Percentiles rank a stretch among this genome's conserved stretches.
Conservation (phyloP, 768 basidiomycete genomes). For the Suillus fuscotomentosus region DNA sequence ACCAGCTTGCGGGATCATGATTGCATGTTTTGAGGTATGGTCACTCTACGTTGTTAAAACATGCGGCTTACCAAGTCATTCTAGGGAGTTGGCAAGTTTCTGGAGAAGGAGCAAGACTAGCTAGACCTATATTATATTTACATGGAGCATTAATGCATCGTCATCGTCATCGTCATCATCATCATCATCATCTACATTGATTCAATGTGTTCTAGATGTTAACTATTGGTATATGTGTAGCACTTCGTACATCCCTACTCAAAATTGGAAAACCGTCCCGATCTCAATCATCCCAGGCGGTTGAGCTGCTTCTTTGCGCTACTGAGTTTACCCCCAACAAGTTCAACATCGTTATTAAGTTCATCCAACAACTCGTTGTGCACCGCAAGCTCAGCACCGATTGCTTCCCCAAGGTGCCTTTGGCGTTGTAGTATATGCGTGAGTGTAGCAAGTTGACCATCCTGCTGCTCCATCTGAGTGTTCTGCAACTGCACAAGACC, state of each 20-base stretch:
- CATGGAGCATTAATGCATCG: slow-evolving; percentile 1
- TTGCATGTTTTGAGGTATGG: slow-evolving; percentile 87
- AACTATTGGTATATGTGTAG: slow-evolving; percentile 23
- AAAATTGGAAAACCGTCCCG: slow-evolving; percentile 2
- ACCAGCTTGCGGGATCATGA: slow-evolving; percentile 98
- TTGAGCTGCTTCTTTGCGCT: slow-evolving; percentile 81
- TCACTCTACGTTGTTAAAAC: slow-evolving; percentile 9
- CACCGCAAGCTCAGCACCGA: slow-evolving; percentile 73
- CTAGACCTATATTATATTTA: slow-evolving; percentile 26
- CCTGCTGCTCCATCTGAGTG: slow-evolving; percentile 80
- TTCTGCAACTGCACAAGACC: slow-evolving; percentile 82
- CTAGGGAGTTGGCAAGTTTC: slow-evolving; percentile 59
- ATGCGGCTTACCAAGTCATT: slow-evolving; percentile 8
- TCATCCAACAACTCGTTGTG: slow-evolving; percentile 89
- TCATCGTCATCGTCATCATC: neutral
- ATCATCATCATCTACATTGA: slow-evolving; percentile 13
- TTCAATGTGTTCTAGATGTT: slow-evolving; percentile 13
- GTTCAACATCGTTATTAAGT: slow-evolving; percentile 73
- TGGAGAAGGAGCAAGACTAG: slow-evolving; percentile 35
- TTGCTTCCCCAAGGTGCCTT: slow-evolving; percentile 82
- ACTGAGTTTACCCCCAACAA: slow-evolving; percentile 75
- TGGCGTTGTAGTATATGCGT: slow-evolving; percentile 83
- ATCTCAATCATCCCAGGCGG: slow-evolving; percentile 52
- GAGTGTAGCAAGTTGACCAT: slow-evolving; percentile 74
- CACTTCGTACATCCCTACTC: slow-evolving; percentile 5